Evolutionary conservation across 441 rosid genomes (phyloP).

Genomic region (Populus hybrid): DNA sequence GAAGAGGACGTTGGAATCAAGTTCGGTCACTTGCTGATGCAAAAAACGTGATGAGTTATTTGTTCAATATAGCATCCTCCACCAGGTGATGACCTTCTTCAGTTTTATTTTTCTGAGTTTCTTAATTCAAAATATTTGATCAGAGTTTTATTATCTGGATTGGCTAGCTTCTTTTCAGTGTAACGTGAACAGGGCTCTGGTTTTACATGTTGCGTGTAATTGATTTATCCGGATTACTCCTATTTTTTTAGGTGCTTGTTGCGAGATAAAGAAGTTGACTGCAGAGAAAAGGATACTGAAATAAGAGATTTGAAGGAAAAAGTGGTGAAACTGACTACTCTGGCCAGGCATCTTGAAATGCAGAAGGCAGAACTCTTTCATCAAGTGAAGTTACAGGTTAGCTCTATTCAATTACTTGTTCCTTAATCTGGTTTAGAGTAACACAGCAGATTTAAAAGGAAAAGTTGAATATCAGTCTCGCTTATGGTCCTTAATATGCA

Average conservation of each 20-base stretch:
- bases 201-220: neutral
- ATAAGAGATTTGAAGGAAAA: constrained; percentile 75
- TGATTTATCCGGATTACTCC: neutral
- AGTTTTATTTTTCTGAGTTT: neutral
- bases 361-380: constrained; percentile 68
- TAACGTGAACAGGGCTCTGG: neutral
- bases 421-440: neutral
- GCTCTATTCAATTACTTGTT: constrained; percentile 15
- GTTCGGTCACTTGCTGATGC: constrained; percentile 87
- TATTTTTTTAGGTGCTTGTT: constrained; percentile 55
- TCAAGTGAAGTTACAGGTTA: constrained; percentile 66
- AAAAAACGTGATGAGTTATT: constrained; percentile 75
- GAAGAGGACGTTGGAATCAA: constrained; percentile 98
- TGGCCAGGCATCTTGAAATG: constrained; percentile 57
- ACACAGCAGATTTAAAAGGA: neutral
- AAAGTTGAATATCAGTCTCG: neutral
- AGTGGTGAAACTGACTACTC: constrained; percentile 56
- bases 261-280: constrained; percentile 78
- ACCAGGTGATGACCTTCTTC: constrained; percentile 49
- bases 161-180: neutral
- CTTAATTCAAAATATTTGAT: neutral
- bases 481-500: neutral
- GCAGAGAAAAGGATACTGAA: constrained; percentile 70
- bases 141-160: neutral
- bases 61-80: constrained; percentile 81